Base-by-base conservation (phyloP, 2,329 filamentous ascomycete species). In the Dactylellina sp. region DNA sequence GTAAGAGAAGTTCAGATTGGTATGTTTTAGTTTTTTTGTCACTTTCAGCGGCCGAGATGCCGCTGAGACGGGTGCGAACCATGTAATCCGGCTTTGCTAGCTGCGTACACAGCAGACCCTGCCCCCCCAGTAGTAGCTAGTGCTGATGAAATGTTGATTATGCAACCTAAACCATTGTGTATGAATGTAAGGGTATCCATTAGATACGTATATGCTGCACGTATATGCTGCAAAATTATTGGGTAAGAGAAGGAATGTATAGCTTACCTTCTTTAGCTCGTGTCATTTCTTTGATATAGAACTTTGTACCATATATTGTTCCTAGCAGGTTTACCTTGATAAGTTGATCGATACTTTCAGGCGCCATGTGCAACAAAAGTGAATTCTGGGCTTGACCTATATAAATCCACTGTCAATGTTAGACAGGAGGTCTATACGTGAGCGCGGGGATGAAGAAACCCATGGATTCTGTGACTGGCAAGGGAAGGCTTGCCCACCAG, bases 131-230 rank as follows among this genome's bases (percentile, higher is more conserved):
- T 89, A 0, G 85, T 79, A 0, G 88, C 92, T 49, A 96, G 85
- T 28, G 96, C 82, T 52, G 91, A 94, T 0, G 91, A 89, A 20
- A 97, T 83, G 79, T 96, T 96, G 80, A 96, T 89, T 75, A 96
- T 93, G 78, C 88, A 91, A 6, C 85, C 86, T 86, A 35, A 64
- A 40, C 39, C 50, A 18, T 16, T 32, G 16, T 12, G 37, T 4
- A 22, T 25, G 7, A n/a, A 3, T 22, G 25, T 32, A 9, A 9
- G 28, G 4, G 9, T 32, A 5, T 32, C 28, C 9, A 9, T 32
- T 32, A 9, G 4, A 32, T 32, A n/a, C n/a, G n/a, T n/a, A n/a
- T 18, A 60, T 16, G 37, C 20, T 35, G 18, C 20, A n/a, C 46
- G 16, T 20, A 7, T 46, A n/a, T 9, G 42, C 18, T 46, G 42